phyloP scores from a whole-genome alignment of 1,139 yeast species.

The Candida neerlandica region DNA sequence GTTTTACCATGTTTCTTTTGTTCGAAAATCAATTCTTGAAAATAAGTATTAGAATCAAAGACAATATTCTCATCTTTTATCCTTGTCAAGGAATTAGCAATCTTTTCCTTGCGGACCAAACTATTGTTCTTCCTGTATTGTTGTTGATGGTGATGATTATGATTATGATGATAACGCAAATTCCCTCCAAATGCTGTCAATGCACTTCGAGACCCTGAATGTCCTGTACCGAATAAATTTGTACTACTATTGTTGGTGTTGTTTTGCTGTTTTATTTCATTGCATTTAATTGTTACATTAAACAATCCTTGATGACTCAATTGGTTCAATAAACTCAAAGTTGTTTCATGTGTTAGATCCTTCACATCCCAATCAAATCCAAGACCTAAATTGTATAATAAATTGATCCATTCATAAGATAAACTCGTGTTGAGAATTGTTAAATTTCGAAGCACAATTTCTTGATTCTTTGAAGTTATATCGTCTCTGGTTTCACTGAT shows the following conservation, averaged over 20 bases:
- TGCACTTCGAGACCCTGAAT: conserved; percentile 14
- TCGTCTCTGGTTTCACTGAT: conserved; percentile 30
- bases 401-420: conserved; percentile 41
- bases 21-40: conserved; percentile 16
- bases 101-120: conserved; percentile 14
- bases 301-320: conserved; percentile 29
- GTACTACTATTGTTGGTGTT: conserved; percentile 5
- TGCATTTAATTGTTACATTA: conserved; percentile 27
- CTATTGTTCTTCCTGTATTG: background rate
- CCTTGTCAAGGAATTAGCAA: conserved; percentile 24
- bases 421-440: conserved; percentile 31
- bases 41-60: conserved; percentile 33
- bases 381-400: conserved; percentile 41
- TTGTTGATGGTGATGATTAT: background rate
- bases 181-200: conserved; percentile 4
- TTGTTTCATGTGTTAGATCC: conserved; percentile 34
- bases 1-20: conserved; percentile 12
- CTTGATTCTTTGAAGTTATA: conserved; percentile 21
- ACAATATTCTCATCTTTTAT: conserved; percentile 31
- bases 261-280: conserved; percentile 23
- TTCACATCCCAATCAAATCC: conserved; percentile 43
- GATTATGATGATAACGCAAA: background rate
- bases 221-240: conserved; percentile 3
- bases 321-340: conserved; percentile 33
- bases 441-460: conserved; percentile 36